Evolutionary conservation across 2,329 filamentous ascomycete genomes (phyloP).

Genomic region (Nemania diffusa): DNA sequence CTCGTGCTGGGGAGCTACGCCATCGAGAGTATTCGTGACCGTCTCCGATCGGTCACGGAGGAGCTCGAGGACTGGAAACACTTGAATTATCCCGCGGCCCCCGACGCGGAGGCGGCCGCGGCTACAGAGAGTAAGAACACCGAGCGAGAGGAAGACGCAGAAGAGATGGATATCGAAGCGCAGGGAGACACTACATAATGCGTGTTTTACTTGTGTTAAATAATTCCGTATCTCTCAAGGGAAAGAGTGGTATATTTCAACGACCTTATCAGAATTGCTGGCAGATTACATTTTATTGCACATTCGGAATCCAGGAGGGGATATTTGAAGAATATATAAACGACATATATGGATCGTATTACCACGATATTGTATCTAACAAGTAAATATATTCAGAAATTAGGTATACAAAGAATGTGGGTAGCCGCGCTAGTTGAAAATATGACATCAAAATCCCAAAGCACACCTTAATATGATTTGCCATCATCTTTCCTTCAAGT

Average conservation of each 20-base stretch:
- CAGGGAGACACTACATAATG: slow-evolving; percentile 31
- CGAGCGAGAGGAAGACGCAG: slow-evolving; percentile 47
- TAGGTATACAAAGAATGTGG: too few relatives aligned
- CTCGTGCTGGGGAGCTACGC: slow-evolving; percentile 92
- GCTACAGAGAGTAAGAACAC: slow-evolving; percentile 47
- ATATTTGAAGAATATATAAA: too few relatives aligned
- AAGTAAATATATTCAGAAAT: too few relatives aligned
- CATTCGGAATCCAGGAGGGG: too few relatives aligned
- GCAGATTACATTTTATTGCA: background rate
- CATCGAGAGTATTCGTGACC: slow-evolving; percentile 93
- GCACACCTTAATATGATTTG: background rate
- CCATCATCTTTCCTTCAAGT: background rate
- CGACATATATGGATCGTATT: too few relatives aligned
- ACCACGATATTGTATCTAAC: too few relatives aligned
- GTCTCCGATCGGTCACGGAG: slow-evolving; percentile 89
- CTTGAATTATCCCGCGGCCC: slow-evolving; percentile 70
- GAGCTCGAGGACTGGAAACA: slow-evolving; percentile 96
- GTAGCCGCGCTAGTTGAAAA: too few relatives aligned
- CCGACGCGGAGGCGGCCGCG: slow-evolving; percentile 33
- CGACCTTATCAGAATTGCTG: background rate
- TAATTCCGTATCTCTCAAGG: background rate
- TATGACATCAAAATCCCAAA: too few relatives aligned
- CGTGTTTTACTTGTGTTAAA: background rate
- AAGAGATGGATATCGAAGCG: slow-evolving; percentile 35
- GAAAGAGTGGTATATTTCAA: background rate